phyloP scores from a whole-genome alignment of 2,329 filamentous ascomycete species.

The Sporothrix brunneoviolacea region DNA sequence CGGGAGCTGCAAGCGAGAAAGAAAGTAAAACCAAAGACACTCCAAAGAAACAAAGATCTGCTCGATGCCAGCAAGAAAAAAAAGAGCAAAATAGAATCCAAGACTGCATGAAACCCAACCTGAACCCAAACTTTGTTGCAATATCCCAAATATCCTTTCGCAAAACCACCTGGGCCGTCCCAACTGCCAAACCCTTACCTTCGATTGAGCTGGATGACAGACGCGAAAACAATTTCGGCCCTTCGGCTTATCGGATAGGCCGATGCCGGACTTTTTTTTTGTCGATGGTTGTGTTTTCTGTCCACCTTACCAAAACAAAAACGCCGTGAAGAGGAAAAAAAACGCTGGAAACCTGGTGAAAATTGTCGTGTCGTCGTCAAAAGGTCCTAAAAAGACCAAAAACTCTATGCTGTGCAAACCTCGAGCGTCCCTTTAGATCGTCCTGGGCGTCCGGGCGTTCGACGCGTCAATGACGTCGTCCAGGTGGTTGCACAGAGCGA shows the following conservation, averaged over 20 bases:
- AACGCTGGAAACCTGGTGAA: slow-evolving; percentile 12
- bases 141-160: neutral
- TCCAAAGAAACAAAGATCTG: slow-evolving; percentile 28
- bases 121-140: neutral
- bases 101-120: neutral
- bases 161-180: slow-evolving; percentile 11
- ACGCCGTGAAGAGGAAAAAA: slow-evolving; percentile 9
- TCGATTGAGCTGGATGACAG: neutral
- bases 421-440: slow-evolving; percentile 38
- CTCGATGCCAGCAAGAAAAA: slow-evolving; percentile 31
- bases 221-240: neutral
- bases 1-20: slow-evolving; percentile 34
- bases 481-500: slow-evolving; percentile 96
- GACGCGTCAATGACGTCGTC: slow-evolving; percentile 88
- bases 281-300: slow-evolving; percentile 3
- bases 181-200: slow-evolving; percentile 2
- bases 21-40: slow-evolving; percentile 9
- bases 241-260: neutral
- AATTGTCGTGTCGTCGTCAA: slow-evolving; percentile 14
- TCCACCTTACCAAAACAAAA: slow-evolving; percentile 2
- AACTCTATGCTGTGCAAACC: slow-evolving; percentile 3
- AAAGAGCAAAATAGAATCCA: neutral
- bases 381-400: neutral
- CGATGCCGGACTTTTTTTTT: slow-evolving; percentile 3
- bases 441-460: slow-evolving; percentile 56